A percentile compares a stretch with the other conserved stretches of the same genome.
phyloP scores from a whole-genome alignment of 768 basidiomycete species.

The Collybiopsis confluens region DNA sequence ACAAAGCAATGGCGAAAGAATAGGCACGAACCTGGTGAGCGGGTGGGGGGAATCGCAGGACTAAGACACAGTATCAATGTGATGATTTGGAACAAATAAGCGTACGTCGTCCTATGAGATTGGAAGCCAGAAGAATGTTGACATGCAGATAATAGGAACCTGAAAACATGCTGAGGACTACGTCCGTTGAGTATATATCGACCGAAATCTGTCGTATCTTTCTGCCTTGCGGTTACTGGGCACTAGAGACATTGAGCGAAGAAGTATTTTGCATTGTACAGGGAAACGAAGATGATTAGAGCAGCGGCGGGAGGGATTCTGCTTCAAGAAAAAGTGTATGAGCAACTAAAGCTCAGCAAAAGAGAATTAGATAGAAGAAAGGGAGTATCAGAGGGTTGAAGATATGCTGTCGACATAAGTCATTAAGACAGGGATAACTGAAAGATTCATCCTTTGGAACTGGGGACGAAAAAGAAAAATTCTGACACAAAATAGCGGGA shows the following conservation, averaged over 20 bases:
- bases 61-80: not conserved
- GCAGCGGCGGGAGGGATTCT: no score
- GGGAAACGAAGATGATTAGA: no score
- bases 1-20: not conserved
- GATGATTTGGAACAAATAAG: no score
- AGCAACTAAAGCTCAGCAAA: no score
- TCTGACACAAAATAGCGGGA: not conserved
- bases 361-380: not conserved
- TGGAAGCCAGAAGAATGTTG: not conserved
- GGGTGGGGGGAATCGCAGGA: not conserved
- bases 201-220: no score
- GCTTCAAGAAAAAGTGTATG: no score
- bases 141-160: not conserved
- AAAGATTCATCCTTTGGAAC: constrained; percentile 2
- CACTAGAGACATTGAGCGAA: no score
- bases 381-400: constrained; percentile 7
- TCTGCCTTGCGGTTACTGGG: no score
- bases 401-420: constrained; percentile 2
- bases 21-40: not conserved
- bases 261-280: no score
- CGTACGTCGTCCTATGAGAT: not conserved
- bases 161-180: no score
- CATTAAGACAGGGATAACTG: constrained; percentile 12
- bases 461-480: not conserved
- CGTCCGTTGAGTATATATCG: no score